Evolutionary conservation across 2,329 filamentous ascomycete genomes (phyloP).

Genomic region (Rhexocercosporidium sp.): DNA sequence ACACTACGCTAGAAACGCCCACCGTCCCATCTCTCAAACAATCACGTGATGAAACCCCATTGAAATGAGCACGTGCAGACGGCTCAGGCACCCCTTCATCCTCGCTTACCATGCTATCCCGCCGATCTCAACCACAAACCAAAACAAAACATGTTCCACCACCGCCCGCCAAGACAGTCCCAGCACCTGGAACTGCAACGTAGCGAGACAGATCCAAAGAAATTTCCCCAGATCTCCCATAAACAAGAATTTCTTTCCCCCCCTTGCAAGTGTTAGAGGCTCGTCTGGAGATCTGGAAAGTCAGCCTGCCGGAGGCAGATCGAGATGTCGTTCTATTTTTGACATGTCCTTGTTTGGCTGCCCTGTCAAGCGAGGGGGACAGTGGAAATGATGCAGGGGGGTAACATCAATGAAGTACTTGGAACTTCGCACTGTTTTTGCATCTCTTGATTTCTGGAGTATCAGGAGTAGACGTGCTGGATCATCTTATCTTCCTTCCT

Average conservation of each 20-base stretch:
- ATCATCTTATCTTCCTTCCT: neutral
- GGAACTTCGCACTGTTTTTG: neutral
- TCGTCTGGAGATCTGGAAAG: too few species aligned
- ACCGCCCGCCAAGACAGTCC: neutral
- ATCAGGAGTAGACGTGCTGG: neutral
- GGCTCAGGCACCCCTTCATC: neutral
- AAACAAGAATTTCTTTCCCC: neutral
- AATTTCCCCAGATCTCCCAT: neutral
- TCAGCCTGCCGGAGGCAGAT: too few species aligned
- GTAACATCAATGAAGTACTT: too few species aligned
- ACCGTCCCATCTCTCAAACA: neutral
- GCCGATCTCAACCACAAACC: neutral
- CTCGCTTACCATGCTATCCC: neutral
- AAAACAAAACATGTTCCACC: constrained; percentile 3
- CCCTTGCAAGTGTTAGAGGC: too few species aligned
- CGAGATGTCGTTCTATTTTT: too few species aligned
- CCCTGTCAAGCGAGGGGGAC: too few species aligned
- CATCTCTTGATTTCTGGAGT: neutral
- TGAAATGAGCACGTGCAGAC: neutral
- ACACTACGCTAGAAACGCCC: neutral
- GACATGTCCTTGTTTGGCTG: too few species aligned
- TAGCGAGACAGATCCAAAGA: neutral
- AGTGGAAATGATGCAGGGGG: too few species aligned
- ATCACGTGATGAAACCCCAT: neutral
- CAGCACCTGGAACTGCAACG: neutral